These are phyloP conservation scores for Kurtzmaniella cleridarum DNA, from an alignment of 805 yeast genomes.

Conservation along the genomic window DNA sequence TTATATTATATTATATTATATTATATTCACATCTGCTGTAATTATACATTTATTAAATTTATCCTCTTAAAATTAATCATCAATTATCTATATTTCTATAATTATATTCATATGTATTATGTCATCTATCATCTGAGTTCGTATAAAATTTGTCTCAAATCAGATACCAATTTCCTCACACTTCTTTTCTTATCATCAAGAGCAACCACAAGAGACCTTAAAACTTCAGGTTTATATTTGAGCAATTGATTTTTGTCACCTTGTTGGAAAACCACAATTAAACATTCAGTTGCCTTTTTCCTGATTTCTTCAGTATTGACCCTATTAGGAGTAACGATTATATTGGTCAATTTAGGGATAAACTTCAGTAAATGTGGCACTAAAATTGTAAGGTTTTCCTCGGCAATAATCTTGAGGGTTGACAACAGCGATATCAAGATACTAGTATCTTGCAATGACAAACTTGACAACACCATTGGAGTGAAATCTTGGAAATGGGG, in stretches of 20 bases:
- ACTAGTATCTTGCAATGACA: constrained; percentile 40
- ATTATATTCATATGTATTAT: constrained; percentile 24
- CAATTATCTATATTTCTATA: constrained; percentile 25
- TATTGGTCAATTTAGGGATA: constrained; percentile 47
- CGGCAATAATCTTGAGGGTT: constrained; percentile 50
- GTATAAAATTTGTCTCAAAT: constrained; percentile 71
- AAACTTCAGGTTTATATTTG: constrained; percentile 47
- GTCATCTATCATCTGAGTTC: constrained; percentile 41
- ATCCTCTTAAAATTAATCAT: constrained; percentile 7
- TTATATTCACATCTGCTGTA: too few relatives aligned
- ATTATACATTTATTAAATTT: constrained; percentile 1
- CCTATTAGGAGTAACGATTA: constrained; percentile 17
- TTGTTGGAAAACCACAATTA: constrained; percentile 40
- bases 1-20: too few relatives aligned
- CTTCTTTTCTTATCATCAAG: constrained; percentile 71
- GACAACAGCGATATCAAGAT: constrained; percentile 58
- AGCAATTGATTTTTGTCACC: constrained; percentile 35
- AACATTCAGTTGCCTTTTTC: constrained; percentile 49
- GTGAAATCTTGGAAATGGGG: constrained; percentile 59
- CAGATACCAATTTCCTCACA: constrained; percentile 73
- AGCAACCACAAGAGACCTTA: constrained; percentile 42
- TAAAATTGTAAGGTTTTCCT: constrained; percentile 50
- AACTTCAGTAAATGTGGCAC: constrained; percentile 51
- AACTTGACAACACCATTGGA: constrained; percentile 67
- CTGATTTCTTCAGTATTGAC: constrained; percentile 49